These are phyloP conservation scores for Citrus maxima DNA, from an alignment of 345 rosid species.

Conservation along the genomic window DNA sequence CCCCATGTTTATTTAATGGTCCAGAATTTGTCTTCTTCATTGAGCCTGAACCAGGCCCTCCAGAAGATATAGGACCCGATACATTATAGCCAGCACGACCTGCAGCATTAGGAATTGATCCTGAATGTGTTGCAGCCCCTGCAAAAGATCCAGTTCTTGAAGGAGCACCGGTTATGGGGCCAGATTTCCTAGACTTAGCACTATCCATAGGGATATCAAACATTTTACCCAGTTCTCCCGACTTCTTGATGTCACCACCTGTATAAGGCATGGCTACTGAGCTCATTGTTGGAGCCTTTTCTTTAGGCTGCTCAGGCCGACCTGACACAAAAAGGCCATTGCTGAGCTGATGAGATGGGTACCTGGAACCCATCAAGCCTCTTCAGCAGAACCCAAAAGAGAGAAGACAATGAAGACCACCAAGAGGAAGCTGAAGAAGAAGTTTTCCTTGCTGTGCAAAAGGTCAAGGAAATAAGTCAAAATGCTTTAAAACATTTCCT, in stretches of 20 bases:
- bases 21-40: slow-evolving; percentile 92
- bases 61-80: slow-evolving; percentile 60
- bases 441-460: slow-evolving; percentile 26
- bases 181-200: slow-evolving; percentile 84
- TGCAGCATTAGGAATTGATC: slow-evolving; percentile 75
- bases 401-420: slow-evolving; percentile 7
- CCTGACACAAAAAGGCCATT: slow-evolving; percentile 92
- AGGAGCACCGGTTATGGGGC: slow-evolving; percentile 78
- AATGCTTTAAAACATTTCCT: background rate
- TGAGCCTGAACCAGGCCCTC: slow-evolving; percentile 74
- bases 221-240: slow-evolving; percentile 97
- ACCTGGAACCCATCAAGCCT: slow-evolving; percentile 72
- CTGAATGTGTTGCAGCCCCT: slow-evolving; percentile 71
- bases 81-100: slow-evolving; percentile 61
- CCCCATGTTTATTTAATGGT: slow-evolving; percentile 88
- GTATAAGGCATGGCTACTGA: slow-evolving; percentile 92
- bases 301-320: slow-evolving; percentile 94
- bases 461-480: background rate
- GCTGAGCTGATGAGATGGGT: slow-evolving; percentile 88
- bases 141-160: slow-evolving; percentile 93
- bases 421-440: background rate
- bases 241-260: slow-evolving; percentile 89
- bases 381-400: slow-evolving; percentile 17
- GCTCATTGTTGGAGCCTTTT: slow-evolving; percentile 83
- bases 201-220: slow-evolving; percentile 78